Evolutionary conservation across 257 asterid species (phyloP).

Genomic region (Fraxinus excelsior): DNA sequence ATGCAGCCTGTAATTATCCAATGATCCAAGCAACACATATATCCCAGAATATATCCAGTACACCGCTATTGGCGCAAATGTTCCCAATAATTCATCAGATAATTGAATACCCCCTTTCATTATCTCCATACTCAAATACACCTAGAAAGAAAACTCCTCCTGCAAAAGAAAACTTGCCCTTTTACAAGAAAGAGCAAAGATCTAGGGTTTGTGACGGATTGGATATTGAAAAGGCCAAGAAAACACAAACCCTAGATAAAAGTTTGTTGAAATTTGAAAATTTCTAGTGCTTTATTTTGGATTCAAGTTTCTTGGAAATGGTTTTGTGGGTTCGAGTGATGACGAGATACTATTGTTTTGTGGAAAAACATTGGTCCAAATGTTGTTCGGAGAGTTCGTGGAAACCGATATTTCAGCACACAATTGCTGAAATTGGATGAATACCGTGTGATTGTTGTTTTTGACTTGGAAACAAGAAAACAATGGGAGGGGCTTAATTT

Average conservation of each 20-base stretch:
- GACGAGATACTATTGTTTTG: not conserved
- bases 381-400: not conserved
- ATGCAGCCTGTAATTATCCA: conserved; percentile 78
- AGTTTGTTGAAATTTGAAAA: conserved; percentile 8
- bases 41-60: conserved; percentile 93
- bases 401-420: conserved; percentile 27
- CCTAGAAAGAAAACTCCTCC: not conserved
- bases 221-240: conserved; percentile 10
- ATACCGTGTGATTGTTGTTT: conserved; percentile 18
- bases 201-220: conserved; percentile 29
- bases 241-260: conserved; percentile 21
- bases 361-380: not conserved
- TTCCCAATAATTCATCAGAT: conserved; percentile 85
- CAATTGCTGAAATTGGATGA: not conserved
- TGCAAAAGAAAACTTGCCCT: not conserved
- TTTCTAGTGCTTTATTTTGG: not conserved
- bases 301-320: not conserved
- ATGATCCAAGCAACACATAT: conserved; percentile 61
- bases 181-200: not conserved
- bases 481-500: not conserved
- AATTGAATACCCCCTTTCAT: conserved; percentile 35
- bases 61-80: conserved; percentile 65
- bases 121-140: conserved; percentile 34
- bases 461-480: conserved; percentile 4
- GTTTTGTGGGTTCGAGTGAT: not conserved